A percentile compares a stretch with the other conserved stretches of the same genome.
These are phyloP conservation scores for Tulasnella sp. DNA, from an alignment of 768 basidiomycete species.

Conservation along the genomic window DNA sequence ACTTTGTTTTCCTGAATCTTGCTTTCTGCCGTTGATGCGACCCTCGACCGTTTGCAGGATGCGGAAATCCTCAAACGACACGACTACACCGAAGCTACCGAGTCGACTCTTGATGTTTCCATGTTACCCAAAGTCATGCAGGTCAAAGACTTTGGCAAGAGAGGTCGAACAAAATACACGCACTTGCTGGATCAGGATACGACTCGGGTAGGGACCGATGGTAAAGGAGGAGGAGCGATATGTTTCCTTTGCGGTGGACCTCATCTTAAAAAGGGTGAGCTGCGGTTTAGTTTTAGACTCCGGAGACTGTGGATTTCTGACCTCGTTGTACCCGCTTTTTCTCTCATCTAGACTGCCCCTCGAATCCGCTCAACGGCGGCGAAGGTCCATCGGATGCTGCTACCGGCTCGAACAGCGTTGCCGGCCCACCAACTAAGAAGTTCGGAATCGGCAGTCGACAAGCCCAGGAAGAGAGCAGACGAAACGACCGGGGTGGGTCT, in stretches of 20 bases:
- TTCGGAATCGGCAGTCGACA: slow-evolving; percentile 26
- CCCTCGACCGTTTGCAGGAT: slow-evolving; percentile 51
- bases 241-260: slow-evolving; percentile 95
- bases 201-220: slow-evolving; percentile 51
- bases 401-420: slow-evolving; percentile 27
- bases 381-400: slow-evolving; percentile 14
- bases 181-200: slow-evolving; percentile 96
- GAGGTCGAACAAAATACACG: slow-evolving; percentile 91
- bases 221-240: slow-evolving; percentile 57
- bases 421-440: slow-evolving; percentile 16
- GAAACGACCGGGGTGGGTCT: slow-evolving; percentile 17
- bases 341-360: slow-evolving; percentile 31
- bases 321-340: neutral
- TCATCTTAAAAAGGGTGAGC: slow-evolving; percentile 82
- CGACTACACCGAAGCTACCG: slow-evolving; percentile 87
- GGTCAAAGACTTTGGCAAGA: slow-evolving; percentile 90
- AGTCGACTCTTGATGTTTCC: slow-evolving; percentile 82
- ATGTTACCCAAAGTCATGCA: slow-evolving; percentile 95
- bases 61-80: slow-evolving; percentile 76
- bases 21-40: neutral
- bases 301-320: neutral
- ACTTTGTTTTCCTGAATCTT: neutral
- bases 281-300: neutral
- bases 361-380: slow-evolving; percentile 24
- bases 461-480: neutral